phyloP scores from a whole-genome alignment of 768 basidiomycete genomes.

The Exidia glandulosa region DNA sequence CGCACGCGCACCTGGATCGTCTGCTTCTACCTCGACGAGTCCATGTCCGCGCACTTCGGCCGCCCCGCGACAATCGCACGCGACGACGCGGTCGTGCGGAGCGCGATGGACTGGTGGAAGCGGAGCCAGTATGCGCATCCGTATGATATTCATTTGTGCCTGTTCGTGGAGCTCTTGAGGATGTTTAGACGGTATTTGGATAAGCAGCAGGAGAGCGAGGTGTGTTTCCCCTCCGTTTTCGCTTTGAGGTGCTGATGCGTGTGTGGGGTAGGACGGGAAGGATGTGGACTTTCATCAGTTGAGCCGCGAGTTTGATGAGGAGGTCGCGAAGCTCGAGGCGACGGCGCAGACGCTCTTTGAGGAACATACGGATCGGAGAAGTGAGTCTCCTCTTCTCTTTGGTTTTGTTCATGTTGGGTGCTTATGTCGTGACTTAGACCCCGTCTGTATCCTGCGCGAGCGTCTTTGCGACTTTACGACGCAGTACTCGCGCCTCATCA shows the following conservation, averaged over 20 bases:
- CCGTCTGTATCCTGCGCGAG: not conserved
- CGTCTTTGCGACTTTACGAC: conserved; percentile 2
- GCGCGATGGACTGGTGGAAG: conserved; percentile 11
- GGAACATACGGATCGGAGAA: not conserved
- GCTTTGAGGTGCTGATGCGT: too few relatives aligned
- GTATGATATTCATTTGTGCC: conserved; percentile 29
- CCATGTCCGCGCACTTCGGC: conserved; percentile 64
- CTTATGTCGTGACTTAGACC: not conserved
- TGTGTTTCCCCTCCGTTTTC: too few relatives aligned
- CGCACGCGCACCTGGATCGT: conserved; percentile 65
- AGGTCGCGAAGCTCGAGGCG: not conserved
- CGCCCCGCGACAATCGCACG: conserved; percentile 56
- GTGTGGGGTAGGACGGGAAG: not conserved
- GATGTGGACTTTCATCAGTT: not conserved
- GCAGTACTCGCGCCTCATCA: conserved; percentile 41
- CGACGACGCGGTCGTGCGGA: conserved; percentile 40
- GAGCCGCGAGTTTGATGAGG: conserved; percentile 1
- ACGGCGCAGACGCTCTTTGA: not conserved
- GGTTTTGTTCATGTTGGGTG: too few relatives aligned
- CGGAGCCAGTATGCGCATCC: conserved; percentile 10
- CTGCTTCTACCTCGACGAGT: conserved; percentile 66
- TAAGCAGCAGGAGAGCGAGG: conserved; percentile 6
- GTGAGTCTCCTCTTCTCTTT: not conserved
- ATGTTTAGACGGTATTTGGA: conserved; percentile 36
- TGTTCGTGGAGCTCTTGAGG: conserved; percentile 40